Evolutionary conservation across 805 yeast species (phyloP).

Genomic region (Cyberlindnera subsufficiens): DNA sequence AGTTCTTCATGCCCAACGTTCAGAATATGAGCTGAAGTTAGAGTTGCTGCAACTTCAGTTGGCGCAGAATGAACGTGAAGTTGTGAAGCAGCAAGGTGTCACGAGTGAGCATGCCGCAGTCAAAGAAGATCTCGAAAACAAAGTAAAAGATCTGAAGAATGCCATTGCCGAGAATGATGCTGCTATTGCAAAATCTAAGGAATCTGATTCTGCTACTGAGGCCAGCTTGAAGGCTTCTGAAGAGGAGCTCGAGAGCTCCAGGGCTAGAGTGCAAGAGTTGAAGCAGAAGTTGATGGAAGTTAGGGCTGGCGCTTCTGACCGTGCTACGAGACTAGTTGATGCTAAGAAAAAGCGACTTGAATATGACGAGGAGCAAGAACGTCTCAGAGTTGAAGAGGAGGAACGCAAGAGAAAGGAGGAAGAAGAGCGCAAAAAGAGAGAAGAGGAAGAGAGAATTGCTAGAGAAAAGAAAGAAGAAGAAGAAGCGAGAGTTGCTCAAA

Average conservation of each 20-base stretch:
- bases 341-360: constrained; percentile 20
- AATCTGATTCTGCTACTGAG: constrained; percentile 6
- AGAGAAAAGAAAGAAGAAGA: constrained; percentile 11
- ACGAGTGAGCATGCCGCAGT: constrained; percentile 11
- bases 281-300: constrained; percentile 18
- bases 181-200: constrained; percentile 14
- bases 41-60: constrained; percentile 20
- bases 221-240: constrained; percentile 11
- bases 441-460: constrained; percentile 5
- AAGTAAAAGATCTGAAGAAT: constrained; percentile 14
- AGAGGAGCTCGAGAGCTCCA: constrained; percentile 14
- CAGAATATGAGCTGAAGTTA: constrained; percentile 20
- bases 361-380: constrained; percentile 14
- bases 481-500: constrained; percentile 8
- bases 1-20: constrained; percentile 22
- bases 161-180: constrained; percentile 17
- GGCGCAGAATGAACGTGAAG: constrained; percentile 20
- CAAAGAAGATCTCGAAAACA: constrained; percentile 15
- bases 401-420: constrained; percentile 10
- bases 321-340: constrained; percentile 18
- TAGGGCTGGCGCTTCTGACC: constrained; percentile 15
- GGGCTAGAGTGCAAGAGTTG: constrained; percentile 11
- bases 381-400: constrained; percentile 10
- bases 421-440: constrained; percentile 6
- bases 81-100: constrained; percentile 15